Base-by-base conservation (phyloP, 805 yeast genomes). In the Metschnikowia peoriensis region DNA sequence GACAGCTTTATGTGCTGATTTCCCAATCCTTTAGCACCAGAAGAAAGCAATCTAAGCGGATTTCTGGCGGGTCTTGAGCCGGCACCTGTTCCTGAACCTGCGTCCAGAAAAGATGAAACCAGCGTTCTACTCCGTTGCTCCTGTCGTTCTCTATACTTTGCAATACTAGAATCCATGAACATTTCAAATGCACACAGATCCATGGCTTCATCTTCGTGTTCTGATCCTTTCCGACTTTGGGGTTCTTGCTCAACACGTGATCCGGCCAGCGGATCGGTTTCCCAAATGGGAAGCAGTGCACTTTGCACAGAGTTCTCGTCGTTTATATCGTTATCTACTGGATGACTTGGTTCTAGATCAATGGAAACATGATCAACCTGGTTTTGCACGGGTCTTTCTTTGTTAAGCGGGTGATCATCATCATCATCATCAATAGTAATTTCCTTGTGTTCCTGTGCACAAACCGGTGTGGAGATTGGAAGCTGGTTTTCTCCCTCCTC, bases 151-250 rank as follows among this genome's bases (percentile, higher is more conserved):
- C 79, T 58, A 57, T 72, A 74, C 39, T 67, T 69, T 38, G 63
- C 60, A 35, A 74, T 70, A 28, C 66, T 62, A 12, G 60, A 38
- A 3, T 71, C 55, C 66, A 74, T 68, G 56, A 73, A 71, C 14
- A 39, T 37, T 50, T 71, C 78, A 50, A 72, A 72, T 7, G 64
- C 63, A 6, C 62, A 66, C 1, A 66, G 63, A 28, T 58, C 53
- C 51, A 53, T 41, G 7, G 29, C 51, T 17, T 32, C 22, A 4
- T 48, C 55, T 5, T 16, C 44, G 12, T 37, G 16, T 9, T 32
- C 46, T 7, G 14, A 22, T 4, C 4, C 22, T 22, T 22, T 2
- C 4, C 4, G 22, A 22, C 22, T 22, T 22, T 22, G 22, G 22
- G 22, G 22, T 2, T 22, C 4, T 38, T 38, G 14, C 4, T 38